These are phyloP conservation scores for Trypanosoma grayi DNA, from an alignment of 208 protist species.

Conservation along the genomic window DNA sequence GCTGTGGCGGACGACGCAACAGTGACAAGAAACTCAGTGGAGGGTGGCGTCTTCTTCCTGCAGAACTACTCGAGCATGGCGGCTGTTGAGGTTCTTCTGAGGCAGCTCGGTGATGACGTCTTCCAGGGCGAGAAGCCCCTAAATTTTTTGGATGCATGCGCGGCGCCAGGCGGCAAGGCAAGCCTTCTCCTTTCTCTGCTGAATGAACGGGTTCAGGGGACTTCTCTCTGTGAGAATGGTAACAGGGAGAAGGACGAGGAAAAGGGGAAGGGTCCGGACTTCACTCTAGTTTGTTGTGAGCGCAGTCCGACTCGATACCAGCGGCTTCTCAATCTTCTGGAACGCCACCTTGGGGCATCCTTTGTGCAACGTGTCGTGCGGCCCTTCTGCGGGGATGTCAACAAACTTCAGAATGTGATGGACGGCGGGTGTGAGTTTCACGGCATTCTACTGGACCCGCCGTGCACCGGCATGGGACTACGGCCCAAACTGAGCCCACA, in stretches of 20 bases:
- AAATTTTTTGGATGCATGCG: conserved; percentile 88
- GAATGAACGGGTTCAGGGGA: conserved; percentile 28
- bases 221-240: too few species aligned
- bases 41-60: conserved; percentile 38
- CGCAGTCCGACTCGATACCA: conserved; percentile 40
- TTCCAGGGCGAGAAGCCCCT: conserved; percentile 2
- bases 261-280: too few species aligned
- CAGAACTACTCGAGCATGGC: conserved; percentile 86
- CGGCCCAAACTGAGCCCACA: conserved; percentile 65
- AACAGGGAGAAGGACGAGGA: too few species aligned
- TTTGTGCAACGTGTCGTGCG: conserved; percentile 2
- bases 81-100: conserved; percentile 55
- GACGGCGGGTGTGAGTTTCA: conserved; percentile 34
- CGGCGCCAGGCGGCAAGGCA: conserved; percentile 93
- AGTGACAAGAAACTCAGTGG: neutral
- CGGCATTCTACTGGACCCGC: conserved; percentile 75
- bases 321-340: conserved; percentile 34
- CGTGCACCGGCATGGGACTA: conserved; percentile 81
- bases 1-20: neutral
- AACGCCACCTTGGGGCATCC: conserved; percentile 29
- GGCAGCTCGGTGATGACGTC: neutral
- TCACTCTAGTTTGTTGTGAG: conserved; percentile 49
- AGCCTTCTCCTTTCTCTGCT: conserved; percentile 70
- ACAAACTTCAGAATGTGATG: conserved; percentile 15
- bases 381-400: conserved; percentile 20